These are phyloP conservation scores for Aspergillus felis DNA, from an alignment of 2,329 filamentous ascomycete genomes.

Conservation along the genomic window DNA sequence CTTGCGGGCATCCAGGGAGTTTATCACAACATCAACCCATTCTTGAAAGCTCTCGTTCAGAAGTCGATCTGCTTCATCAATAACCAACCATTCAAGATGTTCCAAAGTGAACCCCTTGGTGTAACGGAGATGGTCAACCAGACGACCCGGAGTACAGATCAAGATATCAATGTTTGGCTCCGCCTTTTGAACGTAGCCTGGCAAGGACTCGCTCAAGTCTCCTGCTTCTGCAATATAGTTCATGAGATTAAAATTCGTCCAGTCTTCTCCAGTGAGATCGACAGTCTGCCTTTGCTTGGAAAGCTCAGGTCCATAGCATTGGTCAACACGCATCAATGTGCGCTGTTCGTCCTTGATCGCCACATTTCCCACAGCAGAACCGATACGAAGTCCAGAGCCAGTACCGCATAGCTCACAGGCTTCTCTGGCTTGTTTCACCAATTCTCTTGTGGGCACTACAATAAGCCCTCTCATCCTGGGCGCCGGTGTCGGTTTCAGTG, in stretches of 20 bases:
- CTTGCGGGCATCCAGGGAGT: slow-evolving; percentile 53
- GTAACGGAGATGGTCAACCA: slow-evolving; percentile 84
- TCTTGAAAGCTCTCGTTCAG: slow-evolving; percentile 90
- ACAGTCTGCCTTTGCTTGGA: slow-evolving; percentile 49
- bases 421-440: slow-evolving; percentile 80
- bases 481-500: slow-evolving; percentile 61
- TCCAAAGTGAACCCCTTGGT: slow-evolving; percentile 78
- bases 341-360: slow-evolving; percentile 64
- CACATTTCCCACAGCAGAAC: slow-evolving; percentile 77
- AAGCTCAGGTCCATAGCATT: slow-evolving; percentile 63
- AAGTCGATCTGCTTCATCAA: slow-evolving; percentile 91
- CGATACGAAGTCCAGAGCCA: slow-evolving; percentile 71
- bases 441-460: slow-evolving; percentile 84
- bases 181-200: slow-evolving; percentile 62
- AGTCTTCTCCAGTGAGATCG: slow-evolving; percentile 41
- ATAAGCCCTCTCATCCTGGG: slow-evolving; percentile 74
- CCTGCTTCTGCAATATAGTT: slow-evolving; percentile 43
- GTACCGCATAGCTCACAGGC: slow-evolving; percentile 70
- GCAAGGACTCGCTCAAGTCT: slow-evolving; percentile 42
- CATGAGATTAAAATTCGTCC: slow-evolving; percentile 46
- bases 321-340: slow-evolving; percentile 59
- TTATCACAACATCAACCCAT: slow-evolving; percentile 72
- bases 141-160: slow-evolving; percentile 83
- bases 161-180: slow-evolving; percentile 78
- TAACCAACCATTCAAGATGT: slow-evolving; percentile 78